A percentile compares a stretch with the other conserved stretches of the same genome.
Conservation (phyloP, 2,329 filamentous ascomycete species). For the Juglanconis sp. region DNA sequence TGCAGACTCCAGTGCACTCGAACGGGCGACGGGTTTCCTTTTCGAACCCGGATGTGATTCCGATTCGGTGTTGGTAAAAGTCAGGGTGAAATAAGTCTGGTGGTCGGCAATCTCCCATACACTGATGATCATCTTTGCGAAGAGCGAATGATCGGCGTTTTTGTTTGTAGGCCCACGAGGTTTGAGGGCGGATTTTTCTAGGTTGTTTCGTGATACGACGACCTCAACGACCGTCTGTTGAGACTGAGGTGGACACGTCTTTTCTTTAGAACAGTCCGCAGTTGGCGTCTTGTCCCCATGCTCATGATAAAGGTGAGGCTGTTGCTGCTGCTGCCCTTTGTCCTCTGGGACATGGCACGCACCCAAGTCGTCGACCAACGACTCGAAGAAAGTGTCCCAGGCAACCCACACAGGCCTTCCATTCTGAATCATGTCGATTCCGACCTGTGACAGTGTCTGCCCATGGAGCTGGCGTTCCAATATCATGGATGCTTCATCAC, state of each 20-base stretch:
- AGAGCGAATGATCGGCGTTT: conserved; percentile 41
- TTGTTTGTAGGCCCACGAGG: conserved; percentile 30
- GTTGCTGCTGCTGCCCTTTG: conserved; percentile 18
- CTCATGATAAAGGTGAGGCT: not conserved
- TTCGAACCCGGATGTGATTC: conserved; percentile 29
- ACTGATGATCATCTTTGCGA: conserved; percentile 73
- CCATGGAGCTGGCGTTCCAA: conserved; percentile 59
- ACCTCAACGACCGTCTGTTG: conserved; percentile 63
- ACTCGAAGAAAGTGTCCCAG: conserved; percentile 58
- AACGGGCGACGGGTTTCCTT: conserved; percentile 37
- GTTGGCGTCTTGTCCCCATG: conserved; percentile 6
- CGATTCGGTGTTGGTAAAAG: conserved; percentile 63
- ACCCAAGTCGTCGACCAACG: conserved; percentile 43
- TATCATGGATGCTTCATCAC: conserved; percentile 40
- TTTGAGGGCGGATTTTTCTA: conserved; percentile 38
- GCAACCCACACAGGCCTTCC: conserved; percentile 58
- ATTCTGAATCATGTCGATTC: conserved; percentile 70
- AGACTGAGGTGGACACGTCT: conserved; percentile 16
- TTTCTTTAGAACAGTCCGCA: conserved; percentile 5
- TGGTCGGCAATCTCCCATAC: conserved; percentile 68
- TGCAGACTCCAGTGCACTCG: conserved; percentile 41
- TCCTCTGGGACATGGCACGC: not conserved
- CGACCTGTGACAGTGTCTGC: conserved; percentile 65
- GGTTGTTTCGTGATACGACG: conserved; percentile 52
- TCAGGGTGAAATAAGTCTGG: conserved; percentile 69